A percentile compares a stretch with the other conserved stretches of the same genome.
These are phyloP conservation scores for Erigeron canadensis DNA, from an alignment of 129 eudicot genomes.

Conservation along the genomic window DNA sequence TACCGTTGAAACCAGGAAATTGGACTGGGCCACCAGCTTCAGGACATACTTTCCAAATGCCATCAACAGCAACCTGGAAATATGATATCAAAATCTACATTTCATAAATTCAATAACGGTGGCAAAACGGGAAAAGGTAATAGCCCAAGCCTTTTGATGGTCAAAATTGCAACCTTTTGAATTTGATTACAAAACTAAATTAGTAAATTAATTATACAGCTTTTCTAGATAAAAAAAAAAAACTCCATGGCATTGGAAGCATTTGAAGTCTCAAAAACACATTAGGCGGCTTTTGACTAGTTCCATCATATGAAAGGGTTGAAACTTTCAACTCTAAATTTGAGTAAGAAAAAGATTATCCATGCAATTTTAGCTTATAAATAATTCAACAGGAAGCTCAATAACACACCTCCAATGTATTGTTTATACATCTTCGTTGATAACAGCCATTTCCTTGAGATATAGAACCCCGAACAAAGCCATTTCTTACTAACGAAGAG, in stretches of 20 bases:
- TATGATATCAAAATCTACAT: neutral
- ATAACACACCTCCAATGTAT: slow-evolving; percentile 68
- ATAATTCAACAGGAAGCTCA: neutral
- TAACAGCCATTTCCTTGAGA: slow-evolving; percentile 98
- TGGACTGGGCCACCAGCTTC: slow-evolving; percentile 84
- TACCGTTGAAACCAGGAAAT: slow-evolving; percentile 92
- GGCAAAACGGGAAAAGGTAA: neutral
- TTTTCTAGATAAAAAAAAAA: no score
- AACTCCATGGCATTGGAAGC: no score
- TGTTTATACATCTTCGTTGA: slow-evolving; percentile 83
- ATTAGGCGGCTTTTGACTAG: no score
- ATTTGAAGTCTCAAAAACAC: no score
- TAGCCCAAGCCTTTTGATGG: no score
- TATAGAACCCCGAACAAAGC: slow-evolving; percentile 90
- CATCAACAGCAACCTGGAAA: slow-evolving; percentile 89
- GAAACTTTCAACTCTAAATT: neutral
- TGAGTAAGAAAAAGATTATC: neutral
- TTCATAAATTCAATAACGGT: neutral
- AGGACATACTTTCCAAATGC: slow-evolving; percentile 82
- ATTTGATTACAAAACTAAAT: neutral
- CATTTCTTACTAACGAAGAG: slow-evolving; percentile 83
- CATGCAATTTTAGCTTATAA: neutral
- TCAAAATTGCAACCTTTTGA: no score
- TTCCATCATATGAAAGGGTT: no score
- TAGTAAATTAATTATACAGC: neutral